Evolutionary conservation across 495 filamentous ascomycete species (phyloP).

Genomic region (Astrothelium subdiscretum): DNA sequence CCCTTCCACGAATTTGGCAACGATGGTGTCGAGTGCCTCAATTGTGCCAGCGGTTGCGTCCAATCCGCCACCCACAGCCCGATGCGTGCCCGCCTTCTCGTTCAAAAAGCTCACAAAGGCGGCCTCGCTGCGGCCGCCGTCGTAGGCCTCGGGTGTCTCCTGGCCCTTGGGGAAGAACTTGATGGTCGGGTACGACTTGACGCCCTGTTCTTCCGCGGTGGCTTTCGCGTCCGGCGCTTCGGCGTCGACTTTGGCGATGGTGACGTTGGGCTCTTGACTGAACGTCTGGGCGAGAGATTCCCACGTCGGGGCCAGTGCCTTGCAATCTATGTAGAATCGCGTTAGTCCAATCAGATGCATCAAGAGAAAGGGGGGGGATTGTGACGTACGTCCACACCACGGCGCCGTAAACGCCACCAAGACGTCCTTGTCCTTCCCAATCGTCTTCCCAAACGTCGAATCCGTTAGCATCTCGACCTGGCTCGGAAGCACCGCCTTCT

Average conservation of each 20-base stretch:
- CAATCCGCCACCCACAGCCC: constrained; percentile 68
- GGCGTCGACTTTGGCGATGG: constrained; percentile 91
- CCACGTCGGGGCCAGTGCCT: constrained; percentile 82
- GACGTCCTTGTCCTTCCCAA: constrained; percentile 82
- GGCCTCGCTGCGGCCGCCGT: constrained; percentile 64
- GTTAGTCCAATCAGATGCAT: constrained; percentile 13
- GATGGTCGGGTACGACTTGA: constrained; percentile 87
- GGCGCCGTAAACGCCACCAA: constrained; percentile 93
- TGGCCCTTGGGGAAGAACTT: constrained; percentile 94
- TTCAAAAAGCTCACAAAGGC: constrained; percentile 77
- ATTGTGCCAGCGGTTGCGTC: constrained; percentile 74
- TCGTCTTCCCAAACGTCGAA: constrained; percentile 55
- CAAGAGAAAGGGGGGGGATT: background rate
- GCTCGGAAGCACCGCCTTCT: constrained; percentile 57
- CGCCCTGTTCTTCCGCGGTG: constrained; percentile 61
- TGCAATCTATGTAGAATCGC: constrained; percentile 63
- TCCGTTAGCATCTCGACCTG: constrained; percentile 73
- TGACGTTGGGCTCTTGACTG: constrained; percentile 57
- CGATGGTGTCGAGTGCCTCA: constrained; percentile 59
- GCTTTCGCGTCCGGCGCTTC: constrained; percentile 75
- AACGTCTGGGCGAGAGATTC: constrained; percentile 80
- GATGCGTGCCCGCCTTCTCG: constrained; percentile 78
- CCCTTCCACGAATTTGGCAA: constrained; percentile 53
- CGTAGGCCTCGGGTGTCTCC: constrained; percentile 59
- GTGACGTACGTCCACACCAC: constrained; percentile 86